phyloP scores from a whole-genome alignment of 805 yeast species.

The Saccharomyces mikatae region DNA sequence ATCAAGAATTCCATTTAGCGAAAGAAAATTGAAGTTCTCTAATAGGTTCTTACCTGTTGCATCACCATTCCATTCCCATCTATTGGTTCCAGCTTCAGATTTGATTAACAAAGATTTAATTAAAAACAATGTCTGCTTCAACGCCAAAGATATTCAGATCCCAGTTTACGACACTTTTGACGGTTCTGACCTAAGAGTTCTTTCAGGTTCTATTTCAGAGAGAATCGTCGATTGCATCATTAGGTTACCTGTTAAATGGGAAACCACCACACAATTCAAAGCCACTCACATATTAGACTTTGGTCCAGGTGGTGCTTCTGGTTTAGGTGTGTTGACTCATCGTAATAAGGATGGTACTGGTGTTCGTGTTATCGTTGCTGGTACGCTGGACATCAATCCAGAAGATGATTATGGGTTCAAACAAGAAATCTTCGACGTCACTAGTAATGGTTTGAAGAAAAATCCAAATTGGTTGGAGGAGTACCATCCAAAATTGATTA shows the following conservation, averaged over 20 bases:
- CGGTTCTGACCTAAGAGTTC: conserved; percentile 68
- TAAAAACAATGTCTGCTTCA: conserved; percentile 50
- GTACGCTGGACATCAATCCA: conserved; percentile 64
- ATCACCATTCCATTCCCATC: conserved; percentile 93
- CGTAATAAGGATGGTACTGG: conserved; percentile 99
- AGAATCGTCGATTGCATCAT: conserved; percentile 81
- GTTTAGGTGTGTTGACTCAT: conserved; percentile 91
- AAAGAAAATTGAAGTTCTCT: conserved; percentile 88
- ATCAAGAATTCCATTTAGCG: conserved; percentile 85
- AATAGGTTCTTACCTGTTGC: conserved; percentile 91
- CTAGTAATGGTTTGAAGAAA: conserved; percentile 56
- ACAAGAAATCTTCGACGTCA: conserved; percentile 82
- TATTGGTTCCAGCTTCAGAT: conserved; percentile 65
- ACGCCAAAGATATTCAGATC: conserved; percentile 49
- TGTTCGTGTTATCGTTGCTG: conserved; percentile 87
- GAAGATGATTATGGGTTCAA: conserved; percentile 91
- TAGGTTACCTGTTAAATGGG: conserved; percentile 91
- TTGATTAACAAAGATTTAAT: conserved; percentile 59
- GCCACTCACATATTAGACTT: conserved; percentile 90
- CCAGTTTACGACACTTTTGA: conserved; percentile 89
- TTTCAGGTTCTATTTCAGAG: conserved; percentile 45
- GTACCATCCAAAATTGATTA: conserved; percentile 76
- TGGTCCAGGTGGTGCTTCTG: conserved; percentile 98
- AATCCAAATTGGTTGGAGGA: conserved; percentile 89
- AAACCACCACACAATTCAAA: conserved; percentile 68